A percentile compares a stretch with the other conserved stretches of the same genome.
These are phyloP conservation scores for Pseudogymnoascus pannorum DNA, from an alignment of 2,329 filamentous ascomycete genomes.

Conservation along the genomic window DNA sequence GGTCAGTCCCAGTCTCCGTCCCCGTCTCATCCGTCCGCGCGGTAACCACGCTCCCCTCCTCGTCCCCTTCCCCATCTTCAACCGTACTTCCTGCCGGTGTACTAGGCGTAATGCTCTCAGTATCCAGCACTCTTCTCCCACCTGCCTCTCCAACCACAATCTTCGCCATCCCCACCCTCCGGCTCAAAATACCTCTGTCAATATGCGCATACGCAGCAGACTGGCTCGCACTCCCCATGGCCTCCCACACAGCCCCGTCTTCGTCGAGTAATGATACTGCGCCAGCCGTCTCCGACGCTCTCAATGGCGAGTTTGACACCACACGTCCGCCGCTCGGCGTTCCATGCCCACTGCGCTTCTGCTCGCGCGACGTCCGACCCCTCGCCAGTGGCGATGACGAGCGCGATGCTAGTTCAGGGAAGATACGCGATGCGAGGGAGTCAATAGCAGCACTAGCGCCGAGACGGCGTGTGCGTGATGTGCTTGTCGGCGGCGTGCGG, in stretches of 20 bases:
- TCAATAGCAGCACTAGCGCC: slow-evolving; percentile 38
- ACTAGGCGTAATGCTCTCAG: slow-evolving; percentile 8
- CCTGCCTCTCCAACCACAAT: not conserved
- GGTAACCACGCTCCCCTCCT: slow-evolving; percentile 13
- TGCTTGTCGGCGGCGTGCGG: not conserved
- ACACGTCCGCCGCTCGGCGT: not conserved
- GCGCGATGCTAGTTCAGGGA: slow-evolving; percentile 41
- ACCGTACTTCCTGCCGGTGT: slow-evolving; percentile 14
- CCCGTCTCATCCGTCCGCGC: slow-evolving; percentile 12
- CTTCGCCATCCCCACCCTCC: slow-evolving; percentile 44
- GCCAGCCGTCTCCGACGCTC: not conserved
- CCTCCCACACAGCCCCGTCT: not conserved
- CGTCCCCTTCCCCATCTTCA: slow-evolving; percentile 22
- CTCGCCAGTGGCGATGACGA: slow-evolving; percentile 22
- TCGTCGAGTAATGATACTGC: not conserved
- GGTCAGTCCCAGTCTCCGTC: slow-evolving; percentile 20
- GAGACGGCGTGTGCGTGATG: not conserved
- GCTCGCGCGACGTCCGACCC: not conserved
- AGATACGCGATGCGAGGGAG: slow-evolving; percentile 54
- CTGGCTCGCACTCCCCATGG: slow-evolving; percentile 34
- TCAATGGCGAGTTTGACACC: not conserved
- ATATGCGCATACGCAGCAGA: slow-evolving; percentile 55
- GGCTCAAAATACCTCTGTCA: slow-evolving; percentile 53
- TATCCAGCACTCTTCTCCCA: slow-evolving; percentile 10
- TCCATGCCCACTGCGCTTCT: not conserved